These are phyloP conservation scores for Mucor sp. DNA, from an alignment of 371 early-diverging fungal genomes.

Conservation along the genomic window DNA sequence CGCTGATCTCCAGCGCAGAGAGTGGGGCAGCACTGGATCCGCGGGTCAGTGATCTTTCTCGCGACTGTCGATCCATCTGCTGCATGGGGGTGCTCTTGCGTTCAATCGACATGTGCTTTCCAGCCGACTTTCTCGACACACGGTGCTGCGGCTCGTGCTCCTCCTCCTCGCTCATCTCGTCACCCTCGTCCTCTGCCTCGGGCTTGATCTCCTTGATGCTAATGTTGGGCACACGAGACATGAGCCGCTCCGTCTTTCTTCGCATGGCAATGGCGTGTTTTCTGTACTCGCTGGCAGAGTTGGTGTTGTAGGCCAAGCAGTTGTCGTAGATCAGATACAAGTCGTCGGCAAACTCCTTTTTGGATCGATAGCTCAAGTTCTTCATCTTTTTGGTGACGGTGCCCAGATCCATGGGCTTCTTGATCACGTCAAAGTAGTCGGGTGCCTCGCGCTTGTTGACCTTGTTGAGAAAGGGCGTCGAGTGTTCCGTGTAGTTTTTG, in stretches of 20 bases:
- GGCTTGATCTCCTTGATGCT: constrained; percentile 62
- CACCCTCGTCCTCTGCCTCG: constrained; percentile 55
- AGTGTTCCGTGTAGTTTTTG: constrained; percentile 78
- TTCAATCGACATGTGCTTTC: constrained; percentile 24
- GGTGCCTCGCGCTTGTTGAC: constrained; percentile 95
- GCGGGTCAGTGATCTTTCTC: constrained; percentile 26
- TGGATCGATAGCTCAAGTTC: constrained; percentile 67
- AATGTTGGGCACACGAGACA: constrained; percentile 85
- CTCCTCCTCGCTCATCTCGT: constrained; percentile 53
- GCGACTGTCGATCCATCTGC: constrained; percentile 7
- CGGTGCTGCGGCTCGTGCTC: constrained; percentile 33
- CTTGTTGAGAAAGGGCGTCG: constrained; percentile 87
- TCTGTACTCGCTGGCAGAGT: constrained; percentile 77
- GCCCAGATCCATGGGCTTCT: constrained; percentile 94
- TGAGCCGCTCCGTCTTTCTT: constrained; percentile 69
- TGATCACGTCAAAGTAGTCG: constrained; percentile 93
- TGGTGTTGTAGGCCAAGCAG: constrained; percentile 81
- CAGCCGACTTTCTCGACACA: constrained; percentile 37
- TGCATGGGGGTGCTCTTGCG: constrained; percentile 14
- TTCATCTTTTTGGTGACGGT: constrained; percentile 86
- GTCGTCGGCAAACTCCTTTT: constrained; percentile 81
- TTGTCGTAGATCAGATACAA: constrained; percentile 83
- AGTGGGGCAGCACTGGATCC: constrained; percentile 26
- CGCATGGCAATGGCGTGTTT: constrained; percentile 86
- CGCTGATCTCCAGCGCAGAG: constrained; percentile 5